These are phyloP conservation scores for Auricularia sp. DNA, from an alignment of 768 basidiomycete species.

Conservation along the genomic window DNA sequence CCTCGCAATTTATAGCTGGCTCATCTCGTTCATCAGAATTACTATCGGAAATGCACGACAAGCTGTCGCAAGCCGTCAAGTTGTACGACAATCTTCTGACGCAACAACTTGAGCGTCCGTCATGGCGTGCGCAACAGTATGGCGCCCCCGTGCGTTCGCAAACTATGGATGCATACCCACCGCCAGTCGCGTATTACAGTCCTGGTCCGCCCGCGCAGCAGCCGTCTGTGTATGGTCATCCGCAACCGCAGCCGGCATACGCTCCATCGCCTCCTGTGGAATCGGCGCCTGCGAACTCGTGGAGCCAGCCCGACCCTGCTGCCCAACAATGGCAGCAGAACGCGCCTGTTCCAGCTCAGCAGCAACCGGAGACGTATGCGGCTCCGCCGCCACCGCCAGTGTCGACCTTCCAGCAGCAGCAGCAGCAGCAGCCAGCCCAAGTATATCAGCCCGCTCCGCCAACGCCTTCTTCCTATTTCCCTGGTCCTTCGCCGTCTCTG, in stretches of 20 bases:
- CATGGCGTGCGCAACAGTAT: constrained; percentile 40
- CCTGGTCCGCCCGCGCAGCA: constrained; percentile 10
- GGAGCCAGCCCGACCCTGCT: constrained; percentile 6
- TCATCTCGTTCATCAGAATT: constrained; percentile 42
- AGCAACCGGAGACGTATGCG: constrained; percentile 12
- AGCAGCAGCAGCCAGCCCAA: constrained; percentile 15
- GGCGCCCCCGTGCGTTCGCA: constrained; percentile 11
- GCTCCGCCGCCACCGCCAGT: constrained; percentile 10
- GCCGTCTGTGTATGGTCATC: constrained; percentile 15
- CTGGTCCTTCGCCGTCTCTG: neutral
- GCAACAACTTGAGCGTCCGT: constrained; percentile 64
- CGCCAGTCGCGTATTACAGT: neutral
- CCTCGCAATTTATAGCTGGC: constrained; percentile 1
- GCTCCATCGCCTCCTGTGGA: neutral
- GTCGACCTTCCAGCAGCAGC: constrained; percentile 5
- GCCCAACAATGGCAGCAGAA: constrained; percentile 5
- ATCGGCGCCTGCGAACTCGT: neutral
- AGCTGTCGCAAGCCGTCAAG: constrained; percentile 84
- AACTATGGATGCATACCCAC: neutral
- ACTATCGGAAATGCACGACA: constrained; percentile 88
- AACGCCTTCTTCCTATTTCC: constrained; percentile 5
- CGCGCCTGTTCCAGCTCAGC: constrained; percentile 9
- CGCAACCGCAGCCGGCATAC: constrained; percentile 9
- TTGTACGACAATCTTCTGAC: constrained; percentile 85
- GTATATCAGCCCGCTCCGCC: constrained; percentile 14